Base-by-base conservation (phyloP, 768 basidiomycete genomes). In the Boletus eberwhitei region DNA sequence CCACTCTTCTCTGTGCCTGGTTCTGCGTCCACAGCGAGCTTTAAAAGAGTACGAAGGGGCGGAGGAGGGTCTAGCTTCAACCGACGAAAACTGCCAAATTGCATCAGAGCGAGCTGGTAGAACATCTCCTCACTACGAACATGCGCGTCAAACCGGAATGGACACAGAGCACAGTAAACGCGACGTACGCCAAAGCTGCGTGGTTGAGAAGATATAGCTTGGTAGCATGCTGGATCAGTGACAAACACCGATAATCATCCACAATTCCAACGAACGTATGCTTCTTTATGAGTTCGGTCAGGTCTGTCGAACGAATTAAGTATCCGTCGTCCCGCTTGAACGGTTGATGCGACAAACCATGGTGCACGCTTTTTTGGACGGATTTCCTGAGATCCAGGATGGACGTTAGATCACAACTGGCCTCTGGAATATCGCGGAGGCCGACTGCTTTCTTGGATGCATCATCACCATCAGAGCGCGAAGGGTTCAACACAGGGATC, bases 201-300 rank as follows among this genome's bases (percentile, higher is more conserved):
- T 98, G 90, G 58, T 97, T 92, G 53, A 97, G 79, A 13, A 98
- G 79, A 69, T 93, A 99, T 1, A 99, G 74, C 58, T 93, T 90
- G 0, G 91, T 97, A 26, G 84, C 81, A 66, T 91, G 82, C 68
- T 98, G 97, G 3, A 99, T 76, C 32, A 98, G 72, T 4, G 93
- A 90, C 3, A 93, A 74, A 60, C 84, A 88, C 29, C 83, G 79
- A 22, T 79, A 66, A 9, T 84, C 71, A 65, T 96, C 93, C 8
- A 93, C 90, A 36, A 98, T 84, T 2, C 96, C 95, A 32, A 98
- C 93, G 63, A 97, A 97, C 0, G 84, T 88, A 64, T 97, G 93
- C 46, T 90, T 87, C 59, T 86, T 80, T 32, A 98, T 65, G 43
- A 98, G 89, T 64, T 93, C 90, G 0, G 83, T 81, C 37, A 98